Percentiles rank a stretch among this genome's conserved stretches.
Conservation (phyloP, 208 protist species). For the Acanthamoeba sp. region DNA sequence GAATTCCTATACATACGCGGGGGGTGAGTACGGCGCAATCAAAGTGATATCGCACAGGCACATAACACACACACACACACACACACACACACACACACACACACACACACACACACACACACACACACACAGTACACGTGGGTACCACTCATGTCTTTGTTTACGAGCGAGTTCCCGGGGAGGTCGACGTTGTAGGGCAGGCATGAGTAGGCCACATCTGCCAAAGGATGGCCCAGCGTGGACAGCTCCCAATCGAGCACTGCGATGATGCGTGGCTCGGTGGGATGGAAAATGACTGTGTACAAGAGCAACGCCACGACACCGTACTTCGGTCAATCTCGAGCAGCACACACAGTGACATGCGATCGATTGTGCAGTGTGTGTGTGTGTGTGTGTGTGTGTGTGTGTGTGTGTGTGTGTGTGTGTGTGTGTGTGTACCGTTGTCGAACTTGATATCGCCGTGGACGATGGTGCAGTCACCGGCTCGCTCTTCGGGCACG, state of each 20-base stretch:
- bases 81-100: no score
- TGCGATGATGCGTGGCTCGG: conserved; percentile 86
- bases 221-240: conserved; percentile 89
- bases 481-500: conserved; percentile 72
- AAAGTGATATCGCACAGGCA: no score
- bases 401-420: no score
- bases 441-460: conserved; percentile 89
- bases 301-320: no score
- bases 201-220: conserved; percentile 89
- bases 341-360: conserved; percentile 87
- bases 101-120: no score
- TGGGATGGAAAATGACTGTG: conserved; percentile 91
- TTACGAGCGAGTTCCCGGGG: not conserved
- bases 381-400: no score
- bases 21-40: no score
- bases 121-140: not conserved
- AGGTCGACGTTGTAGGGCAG: conserved; percentile 65
- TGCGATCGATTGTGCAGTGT: no score
- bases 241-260: conserved; percentile 93
- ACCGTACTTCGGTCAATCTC: no score
- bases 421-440: not conserved
- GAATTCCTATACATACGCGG: conserved; percentile 31
- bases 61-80: no score
- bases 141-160: not conserved
- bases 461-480: conserved; percentile 79